phyloP scores from a whole-genome alignment of 805 yeast species.

The Ogataea henricii region DNA sequence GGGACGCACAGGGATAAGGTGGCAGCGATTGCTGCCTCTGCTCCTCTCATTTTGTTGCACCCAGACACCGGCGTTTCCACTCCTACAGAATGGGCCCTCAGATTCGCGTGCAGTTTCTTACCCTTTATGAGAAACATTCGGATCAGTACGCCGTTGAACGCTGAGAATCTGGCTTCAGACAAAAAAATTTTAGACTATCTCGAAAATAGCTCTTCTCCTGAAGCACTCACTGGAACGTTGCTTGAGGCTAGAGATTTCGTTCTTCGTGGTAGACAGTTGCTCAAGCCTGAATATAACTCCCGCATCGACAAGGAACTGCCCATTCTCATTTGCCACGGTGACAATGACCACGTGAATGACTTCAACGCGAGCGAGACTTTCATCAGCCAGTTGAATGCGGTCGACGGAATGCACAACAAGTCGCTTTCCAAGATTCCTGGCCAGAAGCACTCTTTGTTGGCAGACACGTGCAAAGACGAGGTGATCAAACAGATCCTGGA shows the following conservation, averaged over 20 bases:
- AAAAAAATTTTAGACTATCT: slow-evolving; percentile 48
- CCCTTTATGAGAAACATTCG: slow-evolving; percentile 46
- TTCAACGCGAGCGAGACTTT: slow-evolving; percentile 48
- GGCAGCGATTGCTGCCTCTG: slow-evolving; percentile 50
- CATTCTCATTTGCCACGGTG: slow-evolving; percentile 62
- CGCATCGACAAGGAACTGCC: slow-evolving; percentile 45
- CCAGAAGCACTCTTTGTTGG: slow-evolving; percentile 53
- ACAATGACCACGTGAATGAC: slow-evolving; percentile 62
- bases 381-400: slow-evolving; percentile 30
- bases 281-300: slow-evolving; percentile 39
- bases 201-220: slow-evolving; percentile 39
- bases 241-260: slow-evolving; percentile 61
- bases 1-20: slow-evolving; percentile 53
- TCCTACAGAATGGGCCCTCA: slow-evolving; percentile 43
- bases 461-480: slow-evolving; percentile 40
- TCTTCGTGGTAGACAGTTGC: slow-evolving; percentile 57
- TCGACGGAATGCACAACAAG: slow-evolving; percentile 33
- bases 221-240: slow-evolving; percentile 55
- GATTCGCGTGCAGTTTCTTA: slow-evolving; percentile 40
- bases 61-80: slow-evolving; percentile 59
- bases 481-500: slow-evolving; percentile 41
- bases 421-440: slow-evolving; percentile 22
- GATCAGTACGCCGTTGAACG: slow-evolving; percentile 55
- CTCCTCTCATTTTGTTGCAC: slow-evolving; percentile 62
- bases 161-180: slow-evolving; percentile 57